Evolutionary conservation across 371 early-diverging fungal genomes (phyloP).

Genomic region (Quaeritorhiza haematococci): DNA sequence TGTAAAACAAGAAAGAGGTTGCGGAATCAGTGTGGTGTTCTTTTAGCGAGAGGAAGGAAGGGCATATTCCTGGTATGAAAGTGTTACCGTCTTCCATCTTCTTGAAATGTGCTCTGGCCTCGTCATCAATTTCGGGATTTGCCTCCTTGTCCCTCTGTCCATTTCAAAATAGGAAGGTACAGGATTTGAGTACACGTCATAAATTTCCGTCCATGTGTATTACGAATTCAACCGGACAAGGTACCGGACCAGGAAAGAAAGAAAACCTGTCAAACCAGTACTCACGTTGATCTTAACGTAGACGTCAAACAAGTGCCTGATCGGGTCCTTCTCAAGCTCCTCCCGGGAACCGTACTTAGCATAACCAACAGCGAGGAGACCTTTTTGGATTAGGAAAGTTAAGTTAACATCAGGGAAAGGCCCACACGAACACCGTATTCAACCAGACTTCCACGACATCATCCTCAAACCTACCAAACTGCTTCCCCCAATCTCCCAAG

Average conservation of each 20-base stretch:
- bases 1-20: no score
- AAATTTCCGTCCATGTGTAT: no score
- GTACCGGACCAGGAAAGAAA: no score
- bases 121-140: conserved; percentile 49
- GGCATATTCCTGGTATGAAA: neutral
- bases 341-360: conserved; percentile 78
- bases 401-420: neutral
- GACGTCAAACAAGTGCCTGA: conserved; percentile 91
- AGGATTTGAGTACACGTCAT: no score
- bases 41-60: no score
- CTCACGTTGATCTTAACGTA: conserved; percentile 89
- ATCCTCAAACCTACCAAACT: conserved; percentile 67
- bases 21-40: no score
- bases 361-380: conserved; percentile 92
- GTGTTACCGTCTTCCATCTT: conserved; percentile 89
- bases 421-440: no score
- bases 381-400: conserved; percentile 9
- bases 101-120: conserved; percentile 95
- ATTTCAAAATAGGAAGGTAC: no score
- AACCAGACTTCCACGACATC: conserved; percentile 8
- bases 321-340: conserved; percentile 78
- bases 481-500: conserved; percentile 99
- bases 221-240: no score
- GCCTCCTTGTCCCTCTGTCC: conserved; percentile 7
- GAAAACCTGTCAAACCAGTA: no score